Conservation (phyloP, 2,329 filamentous ascomycete genomes). For the Alternaria conjuncta region DNA sequence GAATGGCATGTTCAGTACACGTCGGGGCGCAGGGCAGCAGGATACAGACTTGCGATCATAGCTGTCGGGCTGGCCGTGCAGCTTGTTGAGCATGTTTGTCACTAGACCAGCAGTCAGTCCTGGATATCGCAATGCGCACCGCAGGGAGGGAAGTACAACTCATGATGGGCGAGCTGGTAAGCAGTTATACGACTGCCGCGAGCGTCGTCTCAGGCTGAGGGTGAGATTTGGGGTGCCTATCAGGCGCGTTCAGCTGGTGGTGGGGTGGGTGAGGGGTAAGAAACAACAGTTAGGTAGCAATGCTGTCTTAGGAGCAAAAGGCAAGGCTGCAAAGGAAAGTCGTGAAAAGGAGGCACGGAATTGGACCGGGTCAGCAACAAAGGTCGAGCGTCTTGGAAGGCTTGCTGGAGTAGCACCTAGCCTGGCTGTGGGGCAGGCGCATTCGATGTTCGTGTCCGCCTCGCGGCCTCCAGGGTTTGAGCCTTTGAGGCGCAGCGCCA, state of each 20-base stretch:
- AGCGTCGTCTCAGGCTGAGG: conserved; percentile 39
- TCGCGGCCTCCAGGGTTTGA: conserved; percentile 28
- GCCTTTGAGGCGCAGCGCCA: conserved; percentile 28
- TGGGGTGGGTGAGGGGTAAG: conserved; percentile 41
- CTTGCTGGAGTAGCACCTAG: conserved; percentile 24
- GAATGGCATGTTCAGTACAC: conserved; percentile 39
- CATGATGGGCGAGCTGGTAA: conserved; percentile 38
- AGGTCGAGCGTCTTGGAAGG: conserved; percentile 25
- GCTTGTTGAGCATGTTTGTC: conserved; percentile 89
- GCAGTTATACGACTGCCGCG: conserved; percentile 34
- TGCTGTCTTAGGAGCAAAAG: conserved; percentile 19
- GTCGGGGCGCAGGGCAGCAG: conserved; percentile 22
- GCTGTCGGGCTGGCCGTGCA: conserved; percentile 94
- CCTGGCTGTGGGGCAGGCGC: conserved; percentile 33
- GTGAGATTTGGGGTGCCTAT: conserved; percentile 38
- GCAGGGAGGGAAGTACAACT: conserved; percentile 35
- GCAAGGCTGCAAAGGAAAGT: conserved; percentile 18
- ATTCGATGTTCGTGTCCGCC: conserved; percentile 33
- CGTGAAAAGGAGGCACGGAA: conserved; percentile 19
- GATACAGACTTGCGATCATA: conserved; percentile 91
- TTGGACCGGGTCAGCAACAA: conserved; percentile 24
- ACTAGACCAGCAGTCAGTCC: conserved; percentile 60
- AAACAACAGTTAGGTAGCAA: conserved; percentile 27
- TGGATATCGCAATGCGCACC: not conserved
- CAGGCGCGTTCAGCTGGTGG: conserved; percentile 35